Percentiles rank a stretch among this genome's conserved stretches.
Conservation (phyloP, 1,139 yeast species). For the Protomyces pachydermus region DNA sequence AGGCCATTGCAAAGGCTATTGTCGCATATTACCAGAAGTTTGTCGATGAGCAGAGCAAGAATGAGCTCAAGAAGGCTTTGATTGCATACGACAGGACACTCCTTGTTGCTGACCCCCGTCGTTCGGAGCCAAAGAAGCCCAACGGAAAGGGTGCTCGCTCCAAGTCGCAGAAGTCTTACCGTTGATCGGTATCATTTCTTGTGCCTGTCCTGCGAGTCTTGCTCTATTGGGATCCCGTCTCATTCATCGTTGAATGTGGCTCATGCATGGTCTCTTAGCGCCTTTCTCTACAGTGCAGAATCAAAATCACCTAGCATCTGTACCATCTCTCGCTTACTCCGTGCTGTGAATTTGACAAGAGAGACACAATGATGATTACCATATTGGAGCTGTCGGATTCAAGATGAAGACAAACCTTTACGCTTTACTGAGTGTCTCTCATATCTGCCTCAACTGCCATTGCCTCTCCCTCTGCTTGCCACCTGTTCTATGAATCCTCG, state of each 20-base stretch:
- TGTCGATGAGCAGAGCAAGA: slow-evolving; percentile 99
- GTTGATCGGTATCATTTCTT: slow-evolving; percentile 51
- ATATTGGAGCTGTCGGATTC: slow-evolving; percentile 25
- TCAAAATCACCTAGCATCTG: slow-evolving; percentile 1
- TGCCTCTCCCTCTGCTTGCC: too few relatives aligned
- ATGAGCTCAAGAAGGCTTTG: slow-evolving; percentile 98
- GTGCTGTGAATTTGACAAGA: background rate
- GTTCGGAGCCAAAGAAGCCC: slow-evolving; percentile 99
- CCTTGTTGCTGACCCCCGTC: slow-evolving; percentile 99
- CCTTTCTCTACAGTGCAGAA: background rate
- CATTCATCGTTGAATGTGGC: background rate
- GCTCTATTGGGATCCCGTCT: background rate
- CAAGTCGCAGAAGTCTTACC: slow-evolving; percentile 99
- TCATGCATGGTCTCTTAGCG: background rate
- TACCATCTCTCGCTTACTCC: background rate
- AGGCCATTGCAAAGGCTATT: slow-evolving; percentile 99
- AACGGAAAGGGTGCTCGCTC: slow-evolving; percentile 99
- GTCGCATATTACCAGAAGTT: slow-evolving; percentile 99
- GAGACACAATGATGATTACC: slow-evolving; percentile 19
- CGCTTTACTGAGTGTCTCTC: slow-evolving; percentile 22
- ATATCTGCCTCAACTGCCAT: too few relatives aligned
- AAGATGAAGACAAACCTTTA: slow-evolving; percentile 15
- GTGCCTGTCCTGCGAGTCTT: background rate
- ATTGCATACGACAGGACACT: slow-evolving; percentile 98
- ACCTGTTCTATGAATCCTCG: too few relatives aligned